Conservation (phyloP, 2,329 filamentous ascomycete species). For the Fusarium chuoi region DNA sequence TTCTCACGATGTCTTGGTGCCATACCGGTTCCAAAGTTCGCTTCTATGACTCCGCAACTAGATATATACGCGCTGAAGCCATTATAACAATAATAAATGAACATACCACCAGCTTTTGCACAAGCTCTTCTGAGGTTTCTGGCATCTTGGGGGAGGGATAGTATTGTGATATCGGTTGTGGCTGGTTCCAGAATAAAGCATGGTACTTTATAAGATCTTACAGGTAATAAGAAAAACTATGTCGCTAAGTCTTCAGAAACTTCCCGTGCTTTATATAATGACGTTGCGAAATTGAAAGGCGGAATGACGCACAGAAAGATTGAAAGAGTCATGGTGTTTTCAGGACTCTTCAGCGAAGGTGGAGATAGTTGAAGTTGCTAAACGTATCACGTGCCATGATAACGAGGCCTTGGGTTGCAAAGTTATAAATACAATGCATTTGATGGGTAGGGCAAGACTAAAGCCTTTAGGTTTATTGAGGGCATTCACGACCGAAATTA, state of each 20-base stretch:
- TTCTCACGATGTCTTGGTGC: not conserved
- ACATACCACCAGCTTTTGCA: constrained; percentile 48
- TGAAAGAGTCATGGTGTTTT: constrained; percentile 32
- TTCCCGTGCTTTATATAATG: constrained; percentile 1
- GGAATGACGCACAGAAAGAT: constrained; percentile 30
- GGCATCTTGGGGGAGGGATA: constrained; percentile 39
- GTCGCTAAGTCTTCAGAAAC: not conserved
- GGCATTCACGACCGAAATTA: not conserved
- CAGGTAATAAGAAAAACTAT: not conserved
- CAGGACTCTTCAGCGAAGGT: constrained; percentile 7
- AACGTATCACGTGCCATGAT: constrained; percentile 25
- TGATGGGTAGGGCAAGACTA: not conserved
- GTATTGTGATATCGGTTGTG: constrained; percentile 20
- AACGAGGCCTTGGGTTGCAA: not conserved
- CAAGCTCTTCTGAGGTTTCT: constrained; percentile 35
- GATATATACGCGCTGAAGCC: not conserved
- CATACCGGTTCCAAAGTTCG: not conserved
- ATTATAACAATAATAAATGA: not conserved
- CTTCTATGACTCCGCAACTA: not conserved
- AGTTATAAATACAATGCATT: not conserved
- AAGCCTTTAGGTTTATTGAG: not conserved
- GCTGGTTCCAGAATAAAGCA: constrained; percentile 31
- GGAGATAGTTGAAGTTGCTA: constrained; percentile 21
- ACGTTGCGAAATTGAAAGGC: constrained; percentile 3
- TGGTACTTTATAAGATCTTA: constrained; percentile 24